Evolutionary conservation across 305 asterid species (phyloP).

Genomic region (Fraxinus sp.): DNA sequence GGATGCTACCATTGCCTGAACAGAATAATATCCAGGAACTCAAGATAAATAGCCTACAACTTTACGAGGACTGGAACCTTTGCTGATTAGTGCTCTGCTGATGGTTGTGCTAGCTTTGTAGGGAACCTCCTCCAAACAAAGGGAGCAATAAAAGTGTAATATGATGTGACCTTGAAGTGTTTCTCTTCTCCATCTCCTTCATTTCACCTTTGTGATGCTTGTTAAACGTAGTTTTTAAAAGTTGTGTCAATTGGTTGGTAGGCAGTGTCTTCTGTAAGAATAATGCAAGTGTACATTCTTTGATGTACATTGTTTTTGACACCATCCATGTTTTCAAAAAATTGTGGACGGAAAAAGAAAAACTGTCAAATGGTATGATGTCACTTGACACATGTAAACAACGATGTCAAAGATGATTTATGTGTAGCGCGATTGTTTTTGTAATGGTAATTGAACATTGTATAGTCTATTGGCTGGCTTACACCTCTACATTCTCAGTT

Average conservation of each 20-base stretch:
- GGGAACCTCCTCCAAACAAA: not conserved
- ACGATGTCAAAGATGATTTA: too few relatives aligned
- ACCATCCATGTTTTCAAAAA: too few relatives aligned
- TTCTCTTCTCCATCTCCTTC: not conserved
- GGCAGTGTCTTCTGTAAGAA: not conserved
- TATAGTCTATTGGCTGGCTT: not conserved
- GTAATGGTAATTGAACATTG: not conserved
- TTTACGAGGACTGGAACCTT: not conserved
- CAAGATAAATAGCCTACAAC: not conserved
- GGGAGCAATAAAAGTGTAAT: not conserved
- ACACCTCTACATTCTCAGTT: not conserved
- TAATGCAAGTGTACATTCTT: too few relatives aligned
- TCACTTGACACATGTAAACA: too few relatives aligned
- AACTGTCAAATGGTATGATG: too few relatives aligned
- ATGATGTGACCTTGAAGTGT: not conserved
- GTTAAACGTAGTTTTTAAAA: not conserved
- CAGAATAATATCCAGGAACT: not conserved
- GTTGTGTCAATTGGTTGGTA: not conserved
- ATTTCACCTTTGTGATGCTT: not conserved
- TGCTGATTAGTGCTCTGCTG: not conserved
- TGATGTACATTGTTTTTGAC: too few relatives aligned
- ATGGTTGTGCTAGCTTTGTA: not conserved
- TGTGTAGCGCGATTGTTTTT: too few relatives aligned
- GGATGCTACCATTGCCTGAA: not conserved
- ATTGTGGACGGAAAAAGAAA: too few relatives aligned